Conservation (phyloP, 1,284 basidiomycete genomes). For the Heterobasidion irregulare region DNA sequence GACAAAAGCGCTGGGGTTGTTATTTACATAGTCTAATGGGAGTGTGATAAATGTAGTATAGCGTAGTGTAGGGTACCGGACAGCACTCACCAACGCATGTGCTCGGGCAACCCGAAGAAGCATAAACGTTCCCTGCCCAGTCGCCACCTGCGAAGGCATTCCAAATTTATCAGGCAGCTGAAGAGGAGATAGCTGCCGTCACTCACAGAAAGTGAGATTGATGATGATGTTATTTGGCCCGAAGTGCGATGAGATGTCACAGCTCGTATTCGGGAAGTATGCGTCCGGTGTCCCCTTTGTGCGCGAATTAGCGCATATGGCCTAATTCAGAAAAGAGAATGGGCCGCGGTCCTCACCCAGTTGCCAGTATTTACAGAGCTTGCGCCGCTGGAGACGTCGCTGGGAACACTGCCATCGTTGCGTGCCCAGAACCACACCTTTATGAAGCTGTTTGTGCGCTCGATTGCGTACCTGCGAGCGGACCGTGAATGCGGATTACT, state of each 20-base stretch:
- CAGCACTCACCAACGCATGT: conserved; percentile 36
- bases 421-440: conserved; percentile 57
- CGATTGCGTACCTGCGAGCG: conserved; percentile 25
- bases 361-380: conserved; percentile 32
- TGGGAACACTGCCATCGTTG: conserved; percentile 30
- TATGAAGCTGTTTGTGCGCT: conserved; percentile 26
- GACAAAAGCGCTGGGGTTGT: conserved; percentile 35
- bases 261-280: conserved; percentile 45
- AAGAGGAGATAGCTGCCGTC: neutral
- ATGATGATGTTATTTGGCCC: conserved; percentile 23
- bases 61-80: neutral
- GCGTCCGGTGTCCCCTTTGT: conserved; percentile 45
- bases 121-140: conserved; percentile 44
- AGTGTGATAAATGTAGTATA: neutral
- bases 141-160: conserved; percentile 34
- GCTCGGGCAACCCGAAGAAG: conserved; percentile 36
- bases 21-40: conserved; percentile 28
- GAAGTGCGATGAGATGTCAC: conserved; percentile 43
- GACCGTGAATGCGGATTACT: neutral
- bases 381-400: conserved; percentile 32
- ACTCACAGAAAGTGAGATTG: conserved; percentile 34
- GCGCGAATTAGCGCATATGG: neutral
- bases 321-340: neutral
- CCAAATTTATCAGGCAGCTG: neutral
- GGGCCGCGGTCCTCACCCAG: conserved; percentile 26